Evolutionary conservation across 495 filamentous ascomycete species (phyloP).

Genomic region (Aspergillus avenaceus): DNA sequence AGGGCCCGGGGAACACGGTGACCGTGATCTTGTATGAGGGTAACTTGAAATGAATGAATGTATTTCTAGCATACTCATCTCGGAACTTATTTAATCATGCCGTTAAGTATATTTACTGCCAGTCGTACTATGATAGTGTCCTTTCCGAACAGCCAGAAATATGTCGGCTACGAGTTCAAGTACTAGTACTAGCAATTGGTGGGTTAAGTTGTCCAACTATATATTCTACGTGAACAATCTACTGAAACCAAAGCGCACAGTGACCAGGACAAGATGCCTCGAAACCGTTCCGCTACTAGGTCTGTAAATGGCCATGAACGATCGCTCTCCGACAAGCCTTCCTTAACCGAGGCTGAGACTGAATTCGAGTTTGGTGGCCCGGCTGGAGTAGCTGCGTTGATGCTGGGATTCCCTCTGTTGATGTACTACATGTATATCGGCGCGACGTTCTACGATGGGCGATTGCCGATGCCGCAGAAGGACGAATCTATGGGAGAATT

Average conservation of each 20-base stretch:
- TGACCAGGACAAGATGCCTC: not conserved
- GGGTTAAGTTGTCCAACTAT: too few relatives aligned
- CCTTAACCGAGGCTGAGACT: not conserved
- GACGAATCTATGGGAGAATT: conserved; percentile 64
- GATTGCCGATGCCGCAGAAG: conserved; percentile 59
- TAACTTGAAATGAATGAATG: too few relatives aligned
- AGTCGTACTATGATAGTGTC: too few relatives aligned
- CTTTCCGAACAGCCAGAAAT: too few relatives aligned
- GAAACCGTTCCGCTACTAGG: not conserved
- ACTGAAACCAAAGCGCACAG: too few relatives aligned
- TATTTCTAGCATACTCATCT: too few relatives aligned
- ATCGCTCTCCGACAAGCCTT: not conserved
- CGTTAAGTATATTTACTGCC: too few relatives aligned
- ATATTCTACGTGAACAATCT: too few relatives aligned
- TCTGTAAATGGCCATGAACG: not conserved
- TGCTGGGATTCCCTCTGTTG: conserved; percentile 80
- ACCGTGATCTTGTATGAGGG: too few relatives aligned
- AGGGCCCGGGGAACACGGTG: conserved; percentile 4
- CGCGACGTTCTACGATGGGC: conserved; percentile 80
- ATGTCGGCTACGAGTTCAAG: too few relatives aligned
- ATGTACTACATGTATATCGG: conserved; percentile 99
- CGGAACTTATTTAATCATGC: too few relatives aligned
- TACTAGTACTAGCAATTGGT: too few relatives aligned
- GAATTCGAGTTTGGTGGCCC: conserved; percentile 85
- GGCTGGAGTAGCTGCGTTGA: conserved; percentile 65